Evolutionary conservation across 441 rosid genomes (phyloP), one percentile per base, ranked within the genome.

Genomic region (Mallotus japonicus): DNA sequence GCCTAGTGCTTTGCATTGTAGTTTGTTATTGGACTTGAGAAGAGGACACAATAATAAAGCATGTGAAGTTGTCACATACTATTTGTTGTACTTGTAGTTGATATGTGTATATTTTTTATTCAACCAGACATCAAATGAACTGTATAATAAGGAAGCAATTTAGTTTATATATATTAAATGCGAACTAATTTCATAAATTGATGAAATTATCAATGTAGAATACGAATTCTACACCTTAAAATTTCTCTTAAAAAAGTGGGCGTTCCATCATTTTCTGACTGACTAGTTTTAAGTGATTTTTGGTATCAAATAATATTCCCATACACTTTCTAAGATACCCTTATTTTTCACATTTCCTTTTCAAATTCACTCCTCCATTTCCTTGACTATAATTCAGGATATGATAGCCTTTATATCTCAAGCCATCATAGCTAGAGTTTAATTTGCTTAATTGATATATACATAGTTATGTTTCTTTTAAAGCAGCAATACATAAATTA

Each of bases 291-390:
- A 10, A 47, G 19, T 16, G 10, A 16, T 37, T 8, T 8, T 65
- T 49, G 78, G 78, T 11, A 76, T 58, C 74, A 62, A 49, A 65
- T 76, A 75, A 75, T 75, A 70, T 76, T 71, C 75, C 53, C 24
- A 7, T 16, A 13, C 70, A 75, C 70, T 70, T 75, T 22, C 28
- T 13, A 69, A 70, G 74, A 75, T 75, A 22, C 74, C 70, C 70
- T 20, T 51, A 22, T 1, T 46, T 65, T 55, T 69, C 59, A 66
- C 65, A 47, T 49, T 15, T 8, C 22, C 28, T 75, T 75, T 61
- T 58, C 67, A 2, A 20, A 40, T 16, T 62, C 63, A 73, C 37
- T 58, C n/a, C 70, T 71, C 12, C 17, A 70, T 70, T 12, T 57
- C 13, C 28, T 50, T 47, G 54, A 55, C 49, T 55, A 34, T 16